Conservation (phyloP, 1,284 basidiomycete species). For the Neotropicomus parvogracilis region DNA sequence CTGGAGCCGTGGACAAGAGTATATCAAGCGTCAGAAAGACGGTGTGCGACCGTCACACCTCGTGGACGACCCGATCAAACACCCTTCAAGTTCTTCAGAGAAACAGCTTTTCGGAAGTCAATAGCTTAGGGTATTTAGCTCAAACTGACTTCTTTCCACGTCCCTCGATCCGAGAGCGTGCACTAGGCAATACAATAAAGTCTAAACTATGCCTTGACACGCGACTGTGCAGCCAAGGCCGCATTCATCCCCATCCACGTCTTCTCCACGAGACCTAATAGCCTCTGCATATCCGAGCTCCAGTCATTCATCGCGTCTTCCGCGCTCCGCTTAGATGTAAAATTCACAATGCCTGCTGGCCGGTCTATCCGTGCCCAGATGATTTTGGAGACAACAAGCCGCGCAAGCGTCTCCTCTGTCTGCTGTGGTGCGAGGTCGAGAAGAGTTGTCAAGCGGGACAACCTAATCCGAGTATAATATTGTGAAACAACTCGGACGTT, state of each 20-base stretch:
- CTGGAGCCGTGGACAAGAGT: constrained; percentile 69
- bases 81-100: constrained; percentile 15
- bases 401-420: constrained; percentile 86
- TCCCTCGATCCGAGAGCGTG: constrained; percentile 7
- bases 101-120: constrained; percentile 19
- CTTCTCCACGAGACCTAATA: constrained; percentile 79
- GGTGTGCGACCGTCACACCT: constrained; percentile 62
- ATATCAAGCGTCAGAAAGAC: constrained; percentile 66
- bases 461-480: constrained; percentile 94
- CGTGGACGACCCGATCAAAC: constrained; percentile 17
- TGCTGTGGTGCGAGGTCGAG: constrained; percentile 81
- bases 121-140: constrained; percentile 14
- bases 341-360: constrained; percentile 85
- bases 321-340: constrained; percentile 71
- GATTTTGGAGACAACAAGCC: constrained; percentile 87
- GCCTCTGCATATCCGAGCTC: constrained; percentile 92
- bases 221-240: constrained; percentile 74
- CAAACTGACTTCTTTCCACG: constrained; percentile 3
- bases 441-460: constrained; percentile 79
- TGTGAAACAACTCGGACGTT: constrained; percentile 93
- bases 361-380: constrained; percentile 95
- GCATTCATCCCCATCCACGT: constrained; percentile 90
- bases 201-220: constrained; percentile 47
- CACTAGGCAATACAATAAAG: constrained; percentile 26
- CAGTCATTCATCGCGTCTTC: constrained; percentile 96